Evolutionary conservation across 2,329 filamentous ascomycete genomes (phyloP), one percentile per base, ranked within the genome.

Genomic region (Polytolypa hystricis): DNA sequence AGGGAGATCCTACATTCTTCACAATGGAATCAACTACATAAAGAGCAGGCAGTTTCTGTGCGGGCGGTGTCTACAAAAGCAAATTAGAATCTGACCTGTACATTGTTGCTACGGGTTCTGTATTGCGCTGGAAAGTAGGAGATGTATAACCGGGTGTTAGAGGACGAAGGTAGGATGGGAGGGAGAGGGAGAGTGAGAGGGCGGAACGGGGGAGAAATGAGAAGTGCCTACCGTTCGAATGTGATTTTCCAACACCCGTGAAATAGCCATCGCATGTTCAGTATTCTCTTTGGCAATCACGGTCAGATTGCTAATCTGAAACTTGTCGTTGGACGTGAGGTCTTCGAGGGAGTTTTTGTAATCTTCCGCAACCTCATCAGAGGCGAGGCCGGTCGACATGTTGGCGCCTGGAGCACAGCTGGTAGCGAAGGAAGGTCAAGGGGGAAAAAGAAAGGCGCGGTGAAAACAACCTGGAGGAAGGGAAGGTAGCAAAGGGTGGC

Each of bases 21-120:
- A 93, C 87, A 43, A 98, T 89, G 11, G 89, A 96, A 64, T 98
- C 91, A 54, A 98, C 79, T 47, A 98, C 84, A 63, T 96, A 98
- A 18, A 98, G 72, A n/a, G 91, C 85, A 12, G 91, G 87, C 2
- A 98, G 69, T 56, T 96, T 98, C 60, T 86, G 87, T 42, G 77
- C 73, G 26, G 91, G 86, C 30, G 85, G 76, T 37, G 82, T 84
- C 91, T 98, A 62, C 47, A 57, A 35, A 52, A 44, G 46, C 50
- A 37, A 49, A 55, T 58, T 56, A 56, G 55, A 58, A 42, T 48
- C 43, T 15, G 12, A 39, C 10, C 31, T 14, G 16, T 38, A n/a
- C 28, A 38, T 32, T 29, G 19, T 14, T 32, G 29, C 29, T 38
- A 38, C 35, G 20, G 21, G 25, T 38, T 19, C 28, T 32, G 16